phyloP scores from a whole-genome alignment of 2,329 filamentous ascomycete species.

The Beauveria sp. region DNA sequence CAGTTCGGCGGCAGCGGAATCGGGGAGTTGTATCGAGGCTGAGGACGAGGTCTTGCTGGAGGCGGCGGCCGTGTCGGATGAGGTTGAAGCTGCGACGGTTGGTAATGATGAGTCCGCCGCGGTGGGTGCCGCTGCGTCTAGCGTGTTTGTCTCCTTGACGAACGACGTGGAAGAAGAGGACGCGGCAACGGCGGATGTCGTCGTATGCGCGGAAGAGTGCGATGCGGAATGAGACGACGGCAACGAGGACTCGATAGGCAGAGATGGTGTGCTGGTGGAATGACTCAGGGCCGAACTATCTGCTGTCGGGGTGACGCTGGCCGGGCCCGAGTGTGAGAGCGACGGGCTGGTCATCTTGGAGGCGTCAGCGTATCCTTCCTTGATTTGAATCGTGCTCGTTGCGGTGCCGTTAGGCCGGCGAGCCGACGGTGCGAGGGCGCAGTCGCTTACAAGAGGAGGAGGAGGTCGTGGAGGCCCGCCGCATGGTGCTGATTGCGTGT shows the following conservation, averaged over 20 bases:
- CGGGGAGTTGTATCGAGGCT: background rate
- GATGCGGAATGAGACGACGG: background rate
- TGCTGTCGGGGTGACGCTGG: background rate
- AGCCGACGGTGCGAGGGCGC: background rate
- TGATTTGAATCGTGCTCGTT: background rate
- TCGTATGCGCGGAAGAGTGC: background rate
- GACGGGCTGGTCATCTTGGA: background rate
- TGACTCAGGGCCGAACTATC: background rate
- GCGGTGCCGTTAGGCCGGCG: background rate
- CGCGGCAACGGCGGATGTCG: background rate
- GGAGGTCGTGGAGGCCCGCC: background rate
- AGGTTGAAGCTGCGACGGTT: background rate
- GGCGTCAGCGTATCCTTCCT: background rate
- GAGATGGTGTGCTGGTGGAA: background rate
- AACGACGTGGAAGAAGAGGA: background rate
- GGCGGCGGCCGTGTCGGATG: background rate
- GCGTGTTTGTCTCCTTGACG: background rate
- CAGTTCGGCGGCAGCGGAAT: background rate
- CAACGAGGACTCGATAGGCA: background rate
- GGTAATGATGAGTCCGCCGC: background rate
- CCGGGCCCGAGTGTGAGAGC: background rate
- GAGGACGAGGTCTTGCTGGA: background rate
- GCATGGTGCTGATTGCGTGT: background rate
- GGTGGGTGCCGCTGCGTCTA: background rate
- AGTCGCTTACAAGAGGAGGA: background rate